phyloP scores from a whole-genome alignment of 2,329 filamentous ascomycete genomes.

The Juglanconis oblonga region DNA sequence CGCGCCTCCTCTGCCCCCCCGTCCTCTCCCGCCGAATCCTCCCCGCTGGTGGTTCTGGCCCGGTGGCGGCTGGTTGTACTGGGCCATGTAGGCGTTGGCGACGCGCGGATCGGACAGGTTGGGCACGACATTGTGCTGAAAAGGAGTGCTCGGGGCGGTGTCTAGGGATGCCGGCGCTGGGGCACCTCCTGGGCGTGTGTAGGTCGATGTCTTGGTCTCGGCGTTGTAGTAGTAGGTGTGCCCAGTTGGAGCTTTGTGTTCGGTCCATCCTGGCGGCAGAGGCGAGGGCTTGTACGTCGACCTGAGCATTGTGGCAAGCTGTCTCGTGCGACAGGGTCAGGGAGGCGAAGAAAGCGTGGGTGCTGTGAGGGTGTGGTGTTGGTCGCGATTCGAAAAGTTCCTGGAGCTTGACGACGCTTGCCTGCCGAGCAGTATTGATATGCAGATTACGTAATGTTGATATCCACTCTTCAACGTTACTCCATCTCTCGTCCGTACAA shows the following conservation, averaged over 20 bases:
- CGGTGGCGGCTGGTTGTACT: constrained; percentile 42
- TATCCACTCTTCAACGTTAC: neutral
- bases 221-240: constrained; percentile 88
- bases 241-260: constrained; percentile 84
- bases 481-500: neutral
- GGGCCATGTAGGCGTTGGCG: constrained; percentile 60
- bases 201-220: constrained; percentile 81
- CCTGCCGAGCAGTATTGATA: neutral
- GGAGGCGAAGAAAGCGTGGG: neutral
- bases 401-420: neutral
- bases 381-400: neutral
- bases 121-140: constrained; percentile 39
- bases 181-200: constrained; percentile 66
- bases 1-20: constrained; percentile 48
- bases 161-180: constrained; percentile 23
- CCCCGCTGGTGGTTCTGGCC: constrained; percentile 34
- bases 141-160: constrained; percentile 34
- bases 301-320: constrained; percentile 58
- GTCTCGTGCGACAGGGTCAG: neutral
- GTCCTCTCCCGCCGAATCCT: constrained; percentile 22
- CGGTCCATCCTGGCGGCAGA: constrained; percentile 82
- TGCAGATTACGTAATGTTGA: neutral
- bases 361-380: neutral
- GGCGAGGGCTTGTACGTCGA: constrained; percentile 72
- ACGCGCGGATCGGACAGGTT: constrained; percentile 52